Base-by-base conservation (phyloP, 163 green algal genomes). In the Scenedesmus sp. region DNA sequence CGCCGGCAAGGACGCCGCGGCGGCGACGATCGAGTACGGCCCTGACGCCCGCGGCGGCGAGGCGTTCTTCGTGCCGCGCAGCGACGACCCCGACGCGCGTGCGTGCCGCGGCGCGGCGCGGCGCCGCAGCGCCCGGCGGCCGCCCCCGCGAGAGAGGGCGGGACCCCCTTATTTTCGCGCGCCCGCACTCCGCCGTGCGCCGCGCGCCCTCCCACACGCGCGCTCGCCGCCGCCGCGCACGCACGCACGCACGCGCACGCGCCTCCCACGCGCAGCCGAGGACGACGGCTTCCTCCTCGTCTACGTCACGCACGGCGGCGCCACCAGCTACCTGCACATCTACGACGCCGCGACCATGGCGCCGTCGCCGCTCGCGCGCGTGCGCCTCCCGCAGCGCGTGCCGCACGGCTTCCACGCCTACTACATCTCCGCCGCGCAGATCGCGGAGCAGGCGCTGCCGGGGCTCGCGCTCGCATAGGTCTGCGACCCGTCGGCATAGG, bases 341-440 rank as follows among this genome's bases (percentile, higher is more conserved):
- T 85, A 87, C 60, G 73, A 93, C 63, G 92, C 92, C 0, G 82
- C 82, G 44, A 92, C 86, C 31, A 94, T 95, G 89, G 50, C 66
- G 22, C 18, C 20, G 9, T 63, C 74, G 63, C 84, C 84, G 0
- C 44, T 93, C 45, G 85, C 86, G 1, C 50, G 66, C 13, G 81
- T 96, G 33, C 18, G n/a, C 3, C 77, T 97, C 69, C 90, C 88
- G n/a, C 77, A 86, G 45, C 82, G 93, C 3, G 91, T 97, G 48
- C 93, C 93, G 1, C 89, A 88, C 50, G 93, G 93, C 26, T 97
- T 97, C 81, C 93, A 97, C 72, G 84, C 83, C 56, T 82, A 74
- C 1, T 93, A 81, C 66, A 54, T 96, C 26, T 77, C 24, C 1
- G 86, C 86, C 36, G 60, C 85, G 36, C 82, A 93, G 85, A 71